Evolutionary conservation across 441 rosid species (phyloP).

Genomic region (Populus trichocarpa): DNA sequence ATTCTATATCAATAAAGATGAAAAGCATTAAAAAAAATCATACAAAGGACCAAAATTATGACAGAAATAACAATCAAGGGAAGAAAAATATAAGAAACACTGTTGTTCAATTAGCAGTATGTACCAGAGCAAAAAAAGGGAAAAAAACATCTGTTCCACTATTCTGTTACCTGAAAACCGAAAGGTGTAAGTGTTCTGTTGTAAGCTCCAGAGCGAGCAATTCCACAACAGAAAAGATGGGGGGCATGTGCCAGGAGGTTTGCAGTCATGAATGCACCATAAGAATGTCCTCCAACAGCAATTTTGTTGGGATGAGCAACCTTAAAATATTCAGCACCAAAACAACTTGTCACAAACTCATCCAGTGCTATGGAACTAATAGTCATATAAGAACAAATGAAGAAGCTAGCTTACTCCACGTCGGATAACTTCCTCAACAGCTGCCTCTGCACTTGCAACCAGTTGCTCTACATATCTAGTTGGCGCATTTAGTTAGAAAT

Average conservation of each 20-base stretch:
- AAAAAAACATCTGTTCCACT: background rate
- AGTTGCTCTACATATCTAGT: slow-evolving; percentile 87
- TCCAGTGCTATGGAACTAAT: slow-evolving; percentile 6
- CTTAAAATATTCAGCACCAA: slow-evolving; percentile 33
- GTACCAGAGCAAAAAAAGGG: background rate
- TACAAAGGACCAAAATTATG: background rate
- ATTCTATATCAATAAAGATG: slow-evolving; percentile 41
- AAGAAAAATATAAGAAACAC: background rate
- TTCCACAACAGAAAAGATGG: slow-evolving; percentile 90
- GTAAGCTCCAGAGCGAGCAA: slow-evolving; percentile 98
- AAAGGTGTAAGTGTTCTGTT: slow-evolving; percentile 97
- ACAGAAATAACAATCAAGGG: background rate
- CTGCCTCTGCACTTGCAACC: slow-evolving; percentile 96
- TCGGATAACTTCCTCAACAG: slow-evolving; percentile 89
- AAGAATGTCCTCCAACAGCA: slow-evolving; percentile 96
- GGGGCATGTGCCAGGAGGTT: slow-evolving; percentile 98
- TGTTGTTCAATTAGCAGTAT: background rate
- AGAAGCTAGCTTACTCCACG: slow-evolving; percentile 70
- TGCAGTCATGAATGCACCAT: slow-evolving; percentile 99
- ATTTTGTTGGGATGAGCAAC: slow-evolving; percentile 88
- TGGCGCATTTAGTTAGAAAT: slow-evolving; percentile 9
- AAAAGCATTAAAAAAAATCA: slow-evolving; percentile 10
- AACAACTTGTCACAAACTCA: slow-evolving; percentile 16
- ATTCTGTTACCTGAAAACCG: slow-evolving; percentile 78
- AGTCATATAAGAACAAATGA: slow-evolving; percentile 9